A percentile compares a stretch with the other conserved stretches of the same genome.
These are phyloP conservation scores for Coleophoma cylindrospora DNA, from an alignment of 2,329 filamentous ascomycete genomes.

Conservation along the genomic window DNA sequence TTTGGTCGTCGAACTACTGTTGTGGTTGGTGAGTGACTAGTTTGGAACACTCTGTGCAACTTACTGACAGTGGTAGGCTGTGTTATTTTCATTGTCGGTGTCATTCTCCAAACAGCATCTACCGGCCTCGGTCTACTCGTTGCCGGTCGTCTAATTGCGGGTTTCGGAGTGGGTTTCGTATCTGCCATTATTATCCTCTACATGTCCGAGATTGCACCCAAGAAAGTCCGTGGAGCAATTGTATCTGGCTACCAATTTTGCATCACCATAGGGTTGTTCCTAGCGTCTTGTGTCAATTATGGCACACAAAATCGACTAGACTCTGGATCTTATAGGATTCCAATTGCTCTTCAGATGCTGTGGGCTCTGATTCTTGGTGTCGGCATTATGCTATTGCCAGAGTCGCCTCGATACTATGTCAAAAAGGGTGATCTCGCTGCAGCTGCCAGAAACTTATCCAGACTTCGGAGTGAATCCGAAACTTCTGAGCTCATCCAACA, in stretches of 20 bases:
- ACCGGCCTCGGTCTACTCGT: conserved; percentile 56
- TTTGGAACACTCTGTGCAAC: not conserved
- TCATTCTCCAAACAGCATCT: conserved; percentile 59
- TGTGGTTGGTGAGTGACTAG: conserved; percentile 41
- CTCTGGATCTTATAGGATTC: conserved; percentile 71
- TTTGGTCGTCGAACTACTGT: conserved; percentile 68
- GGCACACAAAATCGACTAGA: conserved; percentile 56
- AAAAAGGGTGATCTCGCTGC: conserved; percentile 66
- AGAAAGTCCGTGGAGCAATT: conserved; percentile 71
- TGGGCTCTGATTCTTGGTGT: conserved; percentile 72
- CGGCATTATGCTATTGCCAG: conserved; percentile 73
- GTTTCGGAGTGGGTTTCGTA: conserved; percentile 75
- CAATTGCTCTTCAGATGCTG: conserved; percentile 73
- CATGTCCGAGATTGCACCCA: conserved; percentile 59
- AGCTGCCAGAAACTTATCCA: conserved; percentile 57
- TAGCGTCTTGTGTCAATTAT: conserved; percentile 73
- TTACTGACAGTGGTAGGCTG: conserved; percentile 46
- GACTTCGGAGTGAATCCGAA: conserved; percentile 67
- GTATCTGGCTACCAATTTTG: conserved; percentile 84
- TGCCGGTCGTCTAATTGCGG: conserved; percentile 69
- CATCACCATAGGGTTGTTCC: conserved; percentile 72
- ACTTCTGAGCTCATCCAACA: conserved; percentile 72
- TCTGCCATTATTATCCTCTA: conserved; percentile 78
- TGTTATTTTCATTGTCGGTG: conserved; percentile 63
- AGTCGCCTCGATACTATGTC: conserved; percentile 82